Evolutionary conservation across 495 filamentous ascomycete genomes (phyloP).

Genomic region (Amniculicola lignicola): DNA sequence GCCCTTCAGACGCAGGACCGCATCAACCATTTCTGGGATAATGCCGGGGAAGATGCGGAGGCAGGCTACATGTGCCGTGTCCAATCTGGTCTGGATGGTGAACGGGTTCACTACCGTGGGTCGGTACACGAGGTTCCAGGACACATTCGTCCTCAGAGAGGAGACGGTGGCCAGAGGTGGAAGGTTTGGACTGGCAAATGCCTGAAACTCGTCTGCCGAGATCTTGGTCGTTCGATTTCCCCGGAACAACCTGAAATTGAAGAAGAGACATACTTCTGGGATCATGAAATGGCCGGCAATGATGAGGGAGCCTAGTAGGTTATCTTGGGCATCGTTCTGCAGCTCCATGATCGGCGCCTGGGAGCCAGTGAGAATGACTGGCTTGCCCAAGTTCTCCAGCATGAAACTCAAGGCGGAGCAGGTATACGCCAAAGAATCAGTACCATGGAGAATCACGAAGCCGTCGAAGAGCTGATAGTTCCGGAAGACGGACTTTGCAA

Average conservation of each 20-base stretch:
- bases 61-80: slow-evolving; percentile 87
- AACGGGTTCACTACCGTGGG: slow-evolving; percentile 73
- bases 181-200: slow-evolving; percentile 83
- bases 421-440: slow-evolving; percentile 88
- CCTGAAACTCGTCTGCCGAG: slow-evolving; percentile 79
- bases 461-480: slow-evolving; percentile 93
- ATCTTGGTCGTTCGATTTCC: slow-evolving; percentile 90
- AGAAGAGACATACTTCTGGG: slow-evolving; percentile 93
- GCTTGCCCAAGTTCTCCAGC: slow-evolving; percentile 87
- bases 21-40: slow-evolving; percentile 90
- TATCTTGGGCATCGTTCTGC: slow-evolving; percentile 94
- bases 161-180: slow-evolving; percentile 75
- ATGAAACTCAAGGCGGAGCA: slow-evolving; percentile 92
- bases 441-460: slow-evolving; percentile 96
- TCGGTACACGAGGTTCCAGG: slow-evolving; percentile 76
- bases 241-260: slow-evolving; percentile 87
- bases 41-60: slow-evolving; percentile 95
- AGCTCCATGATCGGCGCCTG: slow-evolving; percentile 91
- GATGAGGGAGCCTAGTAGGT: slow-evolving; percentile 85
- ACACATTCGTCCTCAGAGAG: slow-evolving; percentile 74
- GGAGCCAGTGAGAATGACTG: slow-evolving; percentile 85
- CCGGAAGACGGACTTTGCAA: slow-evolving; percentile 61
- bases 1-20: slow-evolving; percentile 72
- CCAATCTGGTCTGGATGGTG: slow-evolving; percentile 69
- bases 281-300: slow-evolving; percentile 96